Percentiles rank a stretch among this genome's conserved stretches.
Conservation (phyloP, 768 basidiomycete species). For the Boletus rubroflammeus region DNA sequence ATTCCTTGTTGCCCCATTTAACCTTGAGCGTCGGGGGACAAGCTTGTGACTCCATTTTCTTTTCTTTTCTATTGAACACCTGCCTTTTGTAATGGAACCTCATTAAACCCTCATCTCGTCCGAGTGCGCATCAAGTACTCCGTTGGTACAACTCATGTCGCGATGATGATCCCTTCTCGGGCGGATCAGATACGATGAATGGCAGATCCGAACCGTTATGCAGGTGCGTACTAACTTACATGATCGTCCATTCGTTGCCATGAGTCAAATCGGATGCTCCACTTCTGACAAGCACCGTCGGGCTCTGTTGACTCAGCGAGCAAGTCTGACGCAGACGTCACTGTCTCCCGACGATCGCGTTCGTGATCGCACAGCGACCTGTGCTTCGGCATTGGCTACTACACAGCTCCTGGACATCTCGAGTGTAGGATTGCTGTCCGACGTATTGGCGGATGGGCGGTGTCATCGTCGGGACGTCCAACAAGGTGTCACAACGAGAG, state of each 20-base stretch:
- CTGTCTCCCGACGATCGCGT: constrained; percentile 15
- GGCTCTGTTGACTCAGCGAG: constrained; percentile 12
- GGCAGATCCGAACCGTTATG: constrained; percentile 51
- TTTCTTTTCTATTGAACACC: constrained; percentile 10
- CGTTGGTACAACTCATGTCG: not conserved
- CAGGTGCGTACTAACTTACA: constrained; percentile 19
- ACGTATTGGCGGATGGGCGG: constrained; percentile 63
- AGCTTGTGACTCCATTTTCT: not conserved
- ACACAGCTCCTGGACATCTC: constrained; percentile 56
- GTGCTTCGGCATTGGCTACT: constrained; percentile 47
- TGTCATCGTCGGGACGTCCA: constrained; percentile 43
- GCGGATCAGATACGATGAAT: constrained; percentile 45
- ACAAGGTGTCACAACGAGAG: constrained; percentile 48
- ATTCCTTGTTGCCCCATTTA: constrained; percentile 1
- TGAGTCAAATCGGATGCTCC: not conserved
- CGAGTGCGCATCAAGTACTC: no score
- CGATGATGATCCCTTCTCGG: constrained; percentile 27
- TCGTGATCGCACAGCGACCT: constrained; percentile 42
- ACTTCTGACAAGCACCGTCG: constrained; percentile 36
- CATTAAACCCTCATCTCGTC: not conserved
- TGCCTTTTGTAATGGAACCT: constrained; percentile 21
- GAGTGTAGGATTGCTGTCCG: constrained; percentile 47
- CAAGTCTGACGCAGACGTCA: constrained; percentile 4
- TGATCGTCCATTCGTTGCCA: not conserved
- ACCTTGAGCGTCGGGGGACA: not conserved